Evolutionary conservation across 2,329 filamentous ascomycete species (phyloP).

Genomic region (Penicillium expansum): DNA sequence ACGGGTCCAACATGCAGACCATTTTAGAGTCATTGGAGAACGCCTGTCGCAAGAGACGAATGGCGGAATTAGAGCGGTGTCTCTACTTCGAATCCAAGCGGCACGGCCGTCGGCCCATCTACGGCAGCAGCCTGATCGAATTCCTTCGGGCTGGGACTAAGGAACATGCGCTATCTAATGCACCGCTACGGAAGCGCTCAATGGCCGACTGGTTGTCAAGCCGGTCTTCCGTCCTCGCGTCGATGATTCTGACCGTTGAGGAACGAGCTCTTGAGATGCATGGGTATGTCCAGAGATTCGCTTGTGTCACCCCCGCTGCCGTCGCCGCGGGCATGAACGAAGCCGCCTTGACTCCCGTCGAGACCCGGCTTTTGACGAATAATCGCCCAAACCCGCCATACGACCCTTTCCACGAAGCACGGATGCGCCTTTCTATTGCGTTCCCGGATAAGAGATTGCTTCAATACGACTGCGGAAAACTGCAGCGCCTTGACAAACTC

Average conservation of each 20-base stretch:
- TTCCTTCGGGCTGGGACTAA: slow-evolving; percentile 65
- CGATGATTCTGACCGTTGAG: slow-evolving; percentile 70
- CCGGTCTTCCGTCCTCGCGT: slow-evolving; percentile 54
- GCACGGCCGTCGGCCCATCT: slow-evolving; percentile 75
- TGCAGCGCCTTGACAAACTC: slow-evolving; percentile 83
- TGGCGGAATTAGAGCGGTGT: slow-evolving; percentile 76
- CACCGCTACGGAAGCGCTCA: slow-evolving; percentile 59
- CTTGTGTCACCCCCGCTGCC: slow-evolving; percentile 85
- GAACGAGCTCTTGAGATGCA: slow-evolving; percentile 71
- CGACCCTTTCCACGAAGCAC: slow-evolving; percentile 90
- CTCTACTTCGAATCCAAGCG: slow-evolving; percentile 78
- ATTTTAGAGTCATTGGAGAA: slow-evolving; percentile 72
- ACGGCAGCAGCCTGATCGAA: slow-evolving; percentile 75
- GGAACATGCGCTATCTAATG: slow-evolving; percentile 58
- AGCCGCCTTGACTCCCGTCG: slow-evolving; percentile 63
- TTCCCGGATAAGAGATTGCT: slow-evolving; percentile 96
- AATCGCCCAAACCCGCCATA: slow-evolving; percentile 54
- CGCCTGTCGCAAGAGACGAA: slow-evolving; percentile 64
- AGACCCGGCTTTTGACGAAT: slow-evolving; percentile 48
- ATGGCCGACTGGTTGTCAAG: slow-evolving; percentile 74
- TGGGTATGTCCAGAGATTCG: slow-evolving; percentile 78
- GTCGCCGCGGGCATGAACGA: slow-evolving; percentile 74
- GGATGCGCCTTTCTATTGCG: slow-evolving; percentile 88
- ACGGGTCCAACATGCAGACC: slow-evolving; percentile 66
- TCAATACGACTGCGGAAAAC: slow-evolving; percentile 96